Base-by-base conservation (phyloP, 148 eudicot species). In the Cornus florida region DNA sequence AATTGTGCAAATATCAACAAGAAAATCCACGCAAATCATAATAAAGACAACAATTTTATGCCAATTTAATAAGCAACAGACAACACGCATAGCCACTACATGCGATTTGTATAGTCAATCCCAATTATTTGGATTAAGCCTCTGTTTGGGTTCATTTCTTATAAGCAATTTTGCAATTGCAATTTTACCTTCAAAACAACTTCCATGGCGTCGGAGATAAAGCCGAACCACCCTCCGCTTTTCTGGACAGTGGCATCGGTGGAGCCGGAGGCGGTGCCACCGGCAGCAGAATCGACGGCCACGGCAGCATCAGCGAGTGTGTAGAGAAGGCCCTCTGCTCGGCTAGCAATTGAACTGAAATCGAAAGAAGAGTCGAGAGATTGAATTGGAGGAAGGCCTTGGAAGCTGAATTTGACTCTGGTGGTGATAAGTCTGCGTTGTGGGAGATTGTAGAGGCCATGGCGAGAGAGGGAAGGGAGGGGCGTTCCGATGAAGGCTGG, bases 271-370 rank as follows among this genome's bases (percentile, higher is more conserved):
- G 81, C 80, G 10, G 86, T 85, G 39, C 80, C 86, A 46, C 67
- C 78, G 12, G 77, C 31, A 24, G 89, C 83, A 6, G 88, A 69
- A 67, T 89, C 82, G n/a, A 80, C 95, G 12, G 93, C 81, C n/a
- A 92, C 98, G 23, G 94, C 95, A 16, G 98, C 98, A 76, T 94
- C 99, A 9, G 99, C 98, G 4, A 97, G 75, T 46, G 99, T 97
- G 81, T 97, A 97, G 10, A 97, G 69, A 39, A 94, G 59, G 62
- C 94, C 74, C 87, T 97, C 99, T 0, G 93, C 92, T 73, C 85
- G 83, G 46, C 82, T 82, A 38, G 84, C 78, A 72, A 92, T 75
- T 12, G 91, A 87, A 16, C 64, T 62, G 33, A 94, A 79, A 78
- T 93, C 91, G 31, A 89, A 23, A 0, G 92, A 80, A 56, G 81